Evolutionary conservation across 176 grass and related monocot species (phyloP).

Genomic region (Juncus effusus): DNA sequence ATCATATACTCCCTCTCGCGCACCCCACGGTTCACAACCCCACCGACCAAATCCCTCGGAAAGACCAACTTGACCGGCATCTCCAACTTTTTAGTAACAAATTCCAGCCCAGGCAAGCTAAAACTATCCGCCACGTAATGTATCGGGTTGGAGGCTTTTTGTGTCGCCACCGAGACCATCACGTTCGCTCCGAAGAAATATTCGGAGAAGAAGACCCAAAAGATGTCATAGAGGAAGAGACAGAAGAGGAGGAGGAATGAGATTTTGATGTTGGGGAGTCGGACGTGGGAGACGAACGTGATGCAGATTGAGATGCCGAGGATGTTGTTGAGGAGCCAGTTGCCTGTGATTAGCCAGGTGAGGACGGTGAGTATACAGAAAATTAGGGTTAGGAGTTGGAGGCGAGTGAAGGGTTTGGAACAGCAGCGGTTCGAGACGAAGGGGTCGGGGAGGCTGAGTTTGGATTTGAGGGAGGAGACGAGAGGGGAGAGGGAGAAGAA

Average conservation of each 20-base stretch:
- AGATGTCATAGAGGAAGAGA: slow-evolving; percentile 91
- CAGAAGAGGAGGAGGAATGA: slow-evolving; percentile 73
- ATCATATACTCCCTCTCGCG: slow-evolving; percentile 80
- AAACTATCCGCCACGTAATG: slow-evolving; percentile 84
- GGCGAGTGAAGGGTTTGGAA: slow-evolving; percentile 70
- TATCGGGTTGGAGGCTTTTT: slow-evolving; percentile 95
- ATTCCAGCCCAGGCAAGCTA: slow-evolving; percentile 75
- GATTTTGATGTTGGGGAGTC: slow-evolving; percentile 97
- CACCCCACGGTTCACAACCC: slow-evolving; percentile 56
- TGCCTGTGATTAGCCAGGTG: slow-evolving; percentile 77
- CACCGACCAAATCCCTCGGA: slow-evolving; percentile 88
- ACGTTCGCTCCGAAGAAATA: slow-evolving; percentile 96
- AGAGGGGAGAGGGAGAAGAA: slow-evolving; percentile 82
- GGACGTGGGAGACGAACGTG: slow-evolving; percentile 93
- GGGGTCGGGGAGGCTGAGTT: slow-evolving; percentile 50
- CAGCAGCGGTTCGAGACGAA: slow-evolving; percentile 66
- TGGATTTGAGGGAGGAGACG: slow-evolving; percentile 44
- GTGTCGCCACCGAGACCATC: slow-evolving; percentile 97
- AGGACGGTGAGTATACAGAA: slow-evolving; percentile 53
- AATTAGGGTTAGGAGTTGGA: slow-evolving; percentile 51
- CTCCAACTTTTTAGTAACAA: slow-evolving; percentile 90
- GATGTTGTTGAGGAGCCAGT: slow-evolving; percentile 90
- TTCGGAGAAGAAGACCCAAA: slow-evolving; percentile 99
- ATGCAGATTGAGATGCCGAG: slow-evolving; percentile 89
- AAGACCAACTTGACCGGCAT: slow-evolving; percentile 96